phyloP scores from a whole-genome alignment of 2,329 filamentous ascomycete genomes.

The Colletotrichum sp. region DNA sequence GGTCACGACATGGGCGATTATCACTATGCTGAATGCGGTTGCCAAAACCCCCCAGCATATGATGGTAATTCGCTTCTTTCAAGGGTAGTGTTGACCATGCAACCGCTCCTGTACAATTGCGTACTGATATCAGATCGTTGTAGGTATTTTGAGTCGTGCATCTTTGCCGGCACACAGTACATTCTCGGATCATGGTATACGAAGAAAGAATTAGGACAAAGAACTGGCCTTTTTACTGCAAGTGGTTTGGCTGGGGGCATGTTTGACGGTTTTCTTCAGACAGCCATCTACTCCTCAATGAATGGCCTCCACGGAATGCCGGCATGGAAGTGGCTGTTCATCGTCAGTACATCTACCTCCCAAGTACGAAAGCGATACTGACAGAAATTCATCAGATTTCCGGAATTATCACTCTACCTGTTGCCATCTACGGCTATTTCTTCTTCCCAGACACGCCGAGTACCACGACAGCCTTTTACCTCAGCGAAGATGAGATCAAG shows the following conservation, averaged over 20 bases:
- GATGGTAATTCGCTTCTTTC: constrained; percentile 43
- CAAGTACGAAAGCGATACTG: not conserved
- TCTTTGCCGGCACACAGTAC: constrained; percentile 46
- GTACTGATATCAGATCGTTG: not conserved
- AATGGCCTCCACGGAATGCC: not conserved
- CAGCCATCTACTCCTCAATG: constrained; percentile 33
- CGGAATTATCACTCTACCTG: not conserved
- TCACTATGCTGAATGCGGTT: not conserved
- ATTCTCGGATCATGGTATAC: constrained; percentile 62
- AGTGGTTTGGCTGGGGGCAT: constrained; percentile 64
- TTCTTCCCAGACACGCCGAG: constrained; percentile 1
- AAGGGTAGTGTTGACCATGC: constrained; percentile 29
- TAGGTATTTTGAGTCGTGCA: constrained; percentile 34
- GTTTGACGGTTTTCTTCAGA: constrained; percentile 61
- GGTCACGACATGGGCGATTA: not conserved
- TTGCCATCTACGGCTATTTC: not conserved
- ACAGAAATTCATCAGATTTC: not conserved
- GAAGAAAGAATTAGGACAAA: constrained; percentile 64
- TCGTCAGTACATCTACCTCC: not conserved
- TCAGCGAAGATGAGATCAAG: not conserved
- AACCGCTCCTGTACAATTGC: not conserved
- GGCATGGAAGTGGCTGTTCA: not conserved
- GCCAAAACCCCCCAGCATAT: constrained; percentile 17
- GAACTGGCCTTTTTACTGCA: constrained; percentile 65
- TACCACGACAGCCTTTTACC: not conserved